Conservation (phyloP, 495 filamentous ascomycete genomes). For the Neurospora terricola region DNA sequence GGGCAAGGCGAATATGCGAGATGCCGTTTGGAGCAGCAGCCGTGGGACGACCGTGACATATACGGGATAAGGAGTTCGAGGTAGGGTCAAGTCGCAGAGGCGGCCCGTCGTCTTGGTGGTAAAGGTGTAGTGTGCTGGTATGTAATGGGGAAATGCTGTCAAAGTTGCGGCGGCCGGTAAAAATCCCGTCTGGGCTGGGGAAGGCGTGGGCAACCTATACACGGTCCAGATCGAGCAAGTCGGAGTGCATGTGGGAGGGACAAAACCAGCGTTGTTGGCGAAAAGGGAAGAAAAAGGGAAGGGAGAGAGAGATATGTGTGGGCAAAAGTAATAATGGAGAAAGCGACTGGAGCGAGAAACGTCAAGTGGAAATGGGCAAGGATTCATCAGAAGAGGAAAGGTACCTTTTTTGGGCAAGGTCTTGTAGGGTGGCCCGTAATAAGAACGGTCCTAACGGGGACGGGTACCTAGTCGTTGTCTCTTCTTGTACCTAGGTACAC, state of each 20-base stretch:
- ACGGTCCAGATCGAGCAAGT: conserved; percentile 3
- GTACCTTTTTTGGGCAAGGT: conserved; percentile 7
- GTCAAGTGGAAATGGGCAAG: conserved; percentile 14
- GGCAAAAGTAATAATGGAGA: conserved; percentile 31
- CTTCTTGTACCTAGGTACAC: not conserved
- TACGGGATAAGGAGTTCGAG: not conserved
- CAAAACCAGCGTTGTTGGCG: conserved; percentile 4
- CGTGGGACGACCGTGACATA: not conserved
- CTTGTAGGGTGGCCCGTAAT: conserved; percentile 6
- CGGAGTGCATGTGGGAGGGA: conserved; percentile 12
- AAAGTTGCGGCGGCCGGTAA: not conserved
- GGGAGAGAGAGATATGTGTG: conserved; percentile 20
- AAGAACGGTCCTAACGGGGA: not conserved
- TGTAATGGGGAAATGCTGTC: not conserved
- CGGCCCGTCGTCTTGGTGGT: not conserved
- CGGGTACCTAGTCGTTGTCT: not conserved
- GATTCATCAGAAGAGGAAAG: conserved; percentile 2
- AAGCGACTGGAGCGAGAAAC: conserved; percentile 19
- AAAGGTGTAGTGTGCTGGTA: not conserved
- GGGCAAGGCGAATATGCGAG: not conserved
- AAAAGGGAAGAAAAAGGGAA: conserved; percentile 17
- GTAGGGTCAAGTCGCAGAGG: not conserved
- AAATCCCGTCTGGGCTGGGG: not conserved
- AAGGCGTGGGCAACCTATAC: conserved; percentile 8
- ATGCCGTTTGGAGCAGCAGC: not conserved